These are phyloP conservation scores for Trichoderma sp. DNA, from an alignment of 2,329 filamentous ascomycete species.

Conservation along the genomic window DNA sequence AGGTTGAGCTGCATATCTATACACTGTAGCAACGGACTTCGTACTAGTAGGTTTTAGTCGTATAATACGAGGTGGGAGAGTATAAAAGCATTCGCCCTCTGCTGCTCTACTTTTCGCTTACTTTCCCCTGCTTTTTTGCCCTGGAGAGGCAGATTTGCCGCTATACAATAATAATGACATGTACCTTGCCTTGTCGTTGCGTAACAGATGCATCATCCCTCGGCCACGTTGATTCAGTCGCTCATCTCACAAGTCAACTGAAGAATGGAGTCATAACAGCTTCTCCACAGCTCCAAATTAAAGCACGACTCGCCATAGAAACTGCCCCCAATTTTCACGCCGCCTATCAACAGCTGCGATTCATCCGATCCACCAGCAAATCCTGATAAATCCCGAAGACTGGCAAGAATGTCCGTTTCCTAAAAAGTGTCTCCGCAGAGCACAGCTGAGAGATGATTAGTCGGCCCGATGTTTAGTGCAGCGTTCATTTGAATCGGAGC, in stretches of 20 bases:
- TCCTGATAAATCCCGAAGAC: slow-evolving; percentile 6
- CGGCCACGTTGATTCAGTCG: neutral
- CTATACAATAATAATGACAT: neutral
- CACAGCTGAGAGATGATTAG: neutral
- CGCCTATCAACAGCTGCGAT: neutral
- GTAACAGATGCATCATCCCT: neutral
- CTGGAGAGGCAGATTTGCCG: neutral
- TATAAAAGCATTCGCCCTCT: neutral
- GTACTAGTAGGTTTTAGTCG: too few relatives aligned
- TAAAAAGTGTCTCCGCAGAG: neutral
- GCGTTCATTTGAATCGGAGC: neutral
- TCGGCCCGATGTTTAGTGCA: slow-evolving; percentile 12
- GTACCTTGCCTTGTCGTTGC: neutral
- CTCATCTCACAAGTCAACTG: neutral
- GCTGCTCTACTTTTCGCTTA: neutral
- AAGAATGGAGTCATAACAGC: neutral
- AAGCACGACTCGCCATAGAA: slow-evolving; percentile 4
- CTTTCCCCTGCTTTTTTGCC: neutral
- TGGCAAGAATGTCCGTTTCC: slow-evolving; percentile 11
- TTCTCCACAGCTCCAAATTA: neutral
- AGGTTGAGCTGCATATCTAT: too few relatives aligned
- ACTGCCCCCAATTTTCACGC: neutral
- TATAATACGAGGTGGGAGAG: neutral
- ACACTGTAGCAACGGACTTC: too few relatives aligned
- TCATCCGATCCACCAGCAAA: slow-evolving; percentile 9